These are phyloP conservation scores for Thielaviopsis punctulata DNA, from an alignment of 2,329 filamentous ascomycete species.

Conservation along the genomic window DNA sequence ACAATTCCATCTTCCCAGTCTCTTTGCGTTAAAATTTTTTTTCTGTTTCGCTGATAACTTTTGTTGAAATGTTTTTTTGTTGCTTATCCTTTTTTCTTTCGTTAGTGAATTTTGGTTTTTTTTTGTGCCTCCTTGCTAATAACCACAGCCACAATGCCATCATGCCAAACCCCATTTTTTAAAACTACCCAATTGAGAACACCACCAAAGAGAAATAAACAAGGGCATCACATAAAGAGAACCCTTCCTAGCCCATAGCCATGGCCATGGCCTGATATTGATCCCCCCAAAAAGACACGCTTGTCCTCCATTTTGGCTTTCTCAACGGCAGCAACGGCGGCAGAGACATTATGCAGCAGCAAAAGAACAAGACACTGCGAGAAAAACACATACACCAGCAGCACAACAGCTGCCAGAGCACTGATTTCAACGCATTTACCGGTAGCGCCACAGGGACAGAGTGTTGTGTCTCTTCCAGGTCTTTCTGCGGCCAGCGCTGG, in stretches of 20 bases:
- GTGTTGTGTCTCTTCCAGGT: slow-evolving; percentile 99
- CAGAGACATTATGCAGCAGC: slow-evolving; percentile 5
- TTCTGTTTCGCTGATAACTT: too few species aligned
- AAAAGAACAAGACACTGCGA: too few species aligned
- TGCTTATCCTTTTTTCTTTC: slow-evolving; percentile 2
- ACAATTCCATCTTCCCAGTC: not conserved
- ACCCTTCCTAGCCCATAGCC: slow-evolving; percentile 12
- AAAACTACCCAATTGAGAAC: slow-evolving; percentile 3
- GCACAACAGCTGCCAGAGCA: slow-evolving; percentile 1
- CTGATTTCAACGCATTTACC: slow-evolving; percentile 35
- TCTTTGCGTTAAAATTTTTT: not conserved
- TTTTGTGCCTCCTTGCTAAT: not conserved
- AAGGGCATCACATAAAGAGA: slow-evolving; percentile 11
- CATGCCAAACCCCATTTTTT: not conserved
- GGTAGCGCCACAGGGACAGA: slow-evolving; percentile 95
- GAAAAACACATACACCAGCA: slow-evolving; percentile 8
- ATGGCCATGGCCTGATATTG: slow-evolving; percentile 11
- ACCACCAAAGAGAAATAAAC: not conserved
- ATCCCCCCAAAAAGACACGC: slow-evolving; percentile 10
- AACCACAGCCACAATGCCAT: not conserved
- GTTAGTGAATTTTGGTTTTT: not conserved
- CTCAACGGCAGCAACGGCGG: slow-evolving; percentile 9
- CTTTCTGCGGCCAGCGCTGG: slow-evolving; percentile 90
- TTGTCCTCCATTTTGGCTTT: slow-evolving; percentile 9
- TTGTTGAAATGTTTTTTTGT: slow-evolving; percentile 1